phyloP scores from a whole-genome alignment of 768 basidiomycete species.

The Albatrellus ellisii region DNA sequence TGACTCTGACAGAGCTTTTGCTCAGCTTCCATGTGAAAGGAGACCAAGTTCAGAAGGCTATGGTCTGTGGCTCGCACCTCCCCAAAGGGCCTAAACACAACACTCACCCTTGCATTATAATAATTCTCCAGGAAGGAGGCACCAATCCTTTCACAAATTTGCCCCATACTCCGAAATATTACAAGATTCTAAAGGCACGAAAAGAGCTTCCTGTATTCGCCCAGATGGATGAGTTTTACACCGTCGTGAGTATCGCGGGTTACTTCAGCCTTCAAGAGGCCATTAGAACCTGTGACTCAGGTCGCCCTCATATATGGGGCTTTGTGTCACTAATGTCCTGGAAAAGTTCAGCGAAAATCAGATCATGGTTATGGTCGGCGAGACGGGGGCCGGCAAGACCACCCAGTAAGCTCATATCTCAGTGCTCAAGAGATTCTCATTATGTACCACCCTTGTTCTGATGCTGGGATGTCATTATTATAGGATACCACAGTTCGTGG shows the following conservation, averaged over 20 bases:
- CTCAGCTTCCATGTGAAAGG: conserved; percentile 16
- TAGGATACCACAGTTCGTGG: conserved; percentile 95
- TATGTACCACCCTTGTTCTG: no score
- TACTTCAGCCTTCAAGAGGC: conserved; percentile 14
- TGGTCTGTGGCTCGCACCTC: conserved; percentile 12
- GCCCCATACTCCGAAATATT: conserved; percentile 69
- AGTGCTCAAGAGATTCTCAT: neutral
- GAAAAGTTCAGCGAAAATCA: conserved; percentile 63
- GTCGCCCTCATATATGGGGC: conserved; percentile 12
- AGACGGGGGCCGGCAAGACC: conserved; percentile 93
- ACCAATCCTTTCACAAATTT: conserved; percentile 81
- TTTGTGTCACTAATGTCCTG: conserved; percentile 17
- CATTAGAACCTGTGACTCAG: conserved; percentile 18
- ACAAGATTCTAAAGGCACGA: conserved; percentile 71
- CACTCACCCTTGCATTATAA: neutral
- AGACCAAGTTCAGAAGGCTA: conserved; percentile 14
- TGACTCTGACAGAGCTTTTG: conserved; percentile 16
- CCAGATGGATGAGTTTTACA: conserved; percentile 88
- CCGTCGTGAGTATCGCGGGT: conserved; percentile 50
- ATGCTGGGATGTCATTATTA: conserved; percentile 4
- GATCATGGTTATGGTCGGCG: conserved; percentile 84
- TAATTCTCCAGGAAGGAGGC: conserved; percentile 70
- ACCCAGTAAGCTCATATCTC: conserved; percentile 65
- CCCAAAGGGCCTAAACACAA: neutral
- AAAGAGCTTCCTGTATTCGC: conserved; percentile 85